A percentile compares a stretch with the other conserved stretches of the same genome.
Evolutionary conservation across 345 rosid genomes (phyloP).

Genomic region (Noccaea caerulescens): DNA sequence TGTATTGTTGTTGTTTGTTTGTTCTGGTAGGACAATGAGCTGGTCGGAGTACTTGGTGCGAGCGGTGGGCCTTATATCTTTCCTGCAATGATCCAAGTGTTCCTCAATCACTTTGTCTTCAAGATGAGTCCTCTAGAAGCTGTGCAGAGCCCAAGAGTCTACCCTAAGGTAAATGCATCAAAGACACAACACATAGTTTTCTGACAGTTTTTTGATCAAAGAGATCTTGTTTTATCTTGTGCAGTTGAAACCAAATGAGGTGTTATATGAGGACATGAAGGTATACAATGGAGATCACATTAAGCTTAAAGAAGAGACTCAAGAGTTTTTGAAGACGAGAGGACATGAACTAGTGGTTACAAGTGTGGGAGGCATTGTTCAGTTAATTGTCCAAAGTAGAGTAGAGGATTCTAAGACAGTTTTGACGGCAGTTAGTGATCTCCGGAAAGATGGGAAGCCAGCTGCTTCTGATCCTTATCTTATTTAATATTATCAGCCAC

Average conservation of each 20-base stretch:
- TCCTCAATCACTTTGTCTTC: constrained; percentile 66
- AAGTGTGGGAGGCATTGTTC: constrained; percentile 68
- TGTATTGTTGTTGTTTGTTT: neutral
- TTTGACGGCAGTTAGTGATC: constrained; percentile 77
- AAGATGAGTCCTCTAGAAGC: constrained; percentile 79
- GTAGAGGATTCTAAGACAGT: constrained; percentile 44
- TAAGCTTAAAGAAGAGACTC: constrained; percentile 65
- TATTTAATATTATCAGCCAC: neutral
- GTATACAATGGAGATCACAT: constrained; percentile 72
- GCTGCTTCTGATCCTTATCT: constrained; percentile 47
- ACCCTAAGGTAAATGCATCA: constrained; percentile 58
- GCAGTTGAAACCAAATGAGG: constrained; percentile 79
- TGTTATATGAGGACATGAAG: constrained; percentile 68
- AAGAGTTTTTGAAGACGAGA: constrained; percentile 55
- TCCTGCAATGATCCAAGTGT: constrained; percentile 82
- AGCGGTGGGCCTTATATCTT: constrained; percentile 79
- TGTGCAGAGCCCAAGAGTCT: constrained; percentile 77
- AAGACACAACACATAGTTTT: neutral
- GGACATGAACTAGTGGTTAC: constrained; percentile 59
- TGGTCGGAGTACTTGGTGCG: constrained; percentile 80
- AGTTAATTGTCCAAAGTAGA: constrained; percentile 59
- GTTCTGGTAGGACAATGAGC: constrained; percentile 59
- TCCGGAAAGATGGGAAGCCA: constrained; percentile 78
- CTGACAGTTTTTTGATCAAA: neutral
- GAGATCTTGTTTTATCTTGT: neutral